Evolutionary conservation across 345 rosid species (phyloP).

Genomic region (Sapria himalayana): DNA sequence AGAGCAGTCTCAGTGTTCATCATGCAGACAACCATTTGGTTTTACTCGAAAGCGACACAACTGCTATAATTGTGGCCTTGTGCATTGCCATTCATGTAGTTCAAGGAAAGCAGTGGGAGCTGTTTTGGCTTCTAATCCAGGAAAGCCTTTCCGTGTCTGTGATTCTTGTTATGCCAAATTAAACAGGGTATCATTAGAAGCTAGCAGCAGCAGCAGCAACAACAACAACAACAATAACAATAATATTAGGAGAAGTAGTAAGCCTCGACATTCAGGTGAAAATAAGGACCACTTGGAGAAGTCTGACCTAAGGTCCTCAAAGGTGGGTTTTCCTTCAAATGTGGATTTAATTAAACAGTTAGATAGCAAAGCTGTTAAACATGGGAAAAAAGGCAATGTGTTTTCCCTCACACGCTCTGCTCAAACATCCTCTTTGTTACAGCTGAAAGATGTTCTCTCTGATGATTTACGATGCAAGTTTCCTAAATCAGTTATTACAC

Average conservation of each 20-base stretch:
- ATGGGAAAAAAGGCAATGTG: constrained; percentile 58
- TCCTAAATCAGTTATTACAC: constrained; percentile 47
- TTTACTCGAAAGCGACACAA: constrained; percentile 86
- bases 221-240: too few relatives aligned
- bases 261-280: constrained; percentile 85
- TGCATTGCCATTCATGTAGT: constrained; percentile 92
- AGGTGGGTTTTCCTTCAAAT: constrained; percentile 48
- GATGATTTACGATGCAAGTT: constrained; percentile 38
- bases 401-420: constrained; percentile 54
- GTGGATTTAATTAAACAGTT: constrained; percentile 82
- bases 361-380: constrained; percentile 82
- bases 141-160: constrained; percentile 79
- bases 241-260: constrained; percentile 33
- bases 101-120: constrained; percentile 69
- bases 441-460: constrained; percentile 64
- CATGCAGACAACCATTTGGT: constrained; percentile 86
- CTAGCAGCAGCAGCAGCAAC: too few relatives aligned
- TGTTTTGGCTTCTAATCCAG: constrained; percentile 69
- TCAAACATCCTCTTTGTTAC: constrained; percentile 61
- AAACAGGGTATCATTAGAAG: constrained; percentile 48
- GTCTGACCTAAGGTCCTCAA: constrained; percentile 60
- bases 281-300: constrained; percentile 75
- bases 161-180: constrained; percentile 68
- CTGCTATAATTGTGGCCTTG: constrained; percentile 93
- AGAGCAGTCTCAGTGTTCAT: constrained; percentile 81